phyloP scores from a whole-genome alignment of 306 rosid genomes.

The Quercus rubra region DNA sequence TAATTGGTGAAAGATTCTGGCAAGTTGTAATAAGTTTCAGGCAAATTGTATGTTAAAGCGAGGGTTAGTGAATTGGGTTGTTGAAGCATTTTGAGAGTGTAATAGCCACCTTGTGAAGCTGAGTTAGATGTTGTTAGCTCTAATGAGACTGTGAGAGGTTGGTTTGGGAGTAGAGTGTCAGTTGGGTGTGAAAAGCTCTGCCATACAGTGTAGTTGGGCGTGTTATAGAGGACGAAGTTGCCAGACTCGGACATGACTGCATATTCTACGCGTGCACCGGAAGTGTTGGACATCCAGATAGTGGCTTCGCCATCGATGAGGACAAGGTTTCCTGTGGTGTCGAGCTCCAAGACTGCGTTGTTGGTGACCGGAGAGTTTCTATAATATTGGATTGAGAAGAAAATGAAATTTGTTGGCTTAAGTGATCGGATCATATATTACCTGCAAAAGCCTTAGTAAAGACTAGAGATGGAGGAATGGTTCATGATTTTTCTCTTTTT shows the following conservation, averaged over 20 bases:
- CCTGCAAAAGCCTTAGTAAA: conserved; percentile 62
- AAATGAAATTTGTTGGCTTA: conserved; percentile 41
- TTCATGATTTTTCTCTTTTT: conserved; percentile 9
- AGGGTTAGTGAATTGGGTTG: conserved; percentile 78
- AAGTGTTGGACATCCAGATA: conserved; percentile 80
- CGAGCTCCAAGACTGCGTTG: conserved; percentile 75
- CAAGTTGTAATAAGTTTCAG: conserved; percentile 37
- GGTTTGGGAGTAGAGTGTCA: conserved; percentile 85
- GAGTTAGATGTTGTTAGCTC: conserved; percentile 70
- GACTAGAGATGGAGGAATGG: conserved; percentile 42
- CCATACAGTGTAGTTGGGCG: conserved; percentile 51
- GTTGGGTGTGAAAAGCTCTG: conserved; percentile 92
- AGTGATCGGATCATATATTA: conserved; percentile 23
- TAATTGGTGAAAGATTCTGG: conserved; percentile 60
- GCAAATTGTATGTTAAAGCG: conserved; percentile 72
- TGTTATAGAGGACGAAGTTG: conserved; percentile 61
- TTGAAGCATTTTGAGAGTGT: conserved; percentile 90
- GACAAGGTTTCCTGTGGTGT: conserved; percentile 72
- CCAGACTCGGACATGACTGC: conserved; percentile 78
- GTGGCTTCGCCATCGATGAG: conserved; percentile 52
- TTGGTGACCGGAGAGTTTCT: conserved; percentile 68
- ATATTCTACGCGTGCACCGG: conserved; percentile 42
- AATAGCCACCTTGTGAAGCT: conserved; percentile 68
- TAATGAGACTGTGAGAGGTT: conserved; percentile 71
- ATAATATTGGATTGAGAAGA: conserved; percentile 46